A percentile compares a stretch with the other conserved stretches of the same genome.
These are phyloP conservation scores for Aureobasidium zeae DNA, from an alignment of 2,329 filamentous ascomycete species.

Conservation along the genomic window DNA sequence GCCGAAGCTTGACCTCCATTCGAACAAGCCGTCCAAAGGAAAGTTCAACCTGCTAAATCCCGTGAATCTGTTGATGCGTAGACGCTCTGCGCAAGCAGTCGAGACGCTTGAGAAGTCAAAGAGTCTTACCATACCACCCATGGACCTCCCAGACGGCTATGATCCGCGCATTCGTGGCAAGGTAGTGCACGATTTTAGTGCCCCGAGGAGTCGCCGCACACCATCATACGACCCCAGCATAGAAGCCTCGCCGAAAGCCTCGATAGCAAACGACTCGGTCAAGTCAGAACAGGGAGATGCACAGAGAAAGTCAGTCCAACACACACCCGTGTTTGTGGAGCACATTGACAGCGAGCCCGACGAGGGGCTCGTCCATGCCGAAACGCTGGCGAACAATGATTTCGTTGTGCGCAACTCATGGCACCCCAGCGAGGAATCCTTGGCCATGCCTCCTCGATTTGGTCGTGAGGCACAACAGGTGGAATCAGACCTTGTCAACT, in stretches of 20 bases:
- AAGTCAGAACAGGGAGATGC: slow-evolving; percentile 2
- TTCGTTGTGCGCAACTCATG: slow-evolving; percentile 39
- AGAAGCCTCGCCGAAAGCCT: slow-evolving; percentile 3
- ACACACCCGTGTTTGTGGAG: slow-evolving; percentile 53
- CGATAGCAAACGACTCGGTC: slow-evolving; percentile 6
- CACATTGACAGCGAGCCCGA: slow-evolving; percentile 48
- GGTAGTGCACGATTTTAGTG: slow-evolving; percentile 56
- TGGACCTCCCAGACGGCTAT: slow-evolving; percentile 46
- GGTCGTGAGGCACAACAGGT: slow-evolving; percentile 27
- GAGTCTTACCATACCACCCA: slow-evolving; percentile 39
- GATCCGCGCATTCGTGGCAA: slow-evolving; percentile 55
- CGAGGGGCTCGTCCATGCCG: slow-evolving; percentile 36
- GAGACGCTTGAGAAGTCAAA: slow-evolving; percentile 44
- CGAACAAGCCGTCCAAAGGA: slow-evolving; percentile 16
- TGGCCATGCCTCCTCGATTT: slow-evolving; percentile 28
- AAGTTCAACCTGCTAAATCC: slow-evolving; percentile 43
- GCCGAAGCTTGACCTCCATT: slow-evolving; percentile 14
- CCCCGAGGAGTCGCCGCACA: slow-evolving; percentile 42
- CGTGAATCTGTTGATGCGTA: slow-evolving; percentile 49
- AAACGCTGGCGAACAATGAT: slow-evolving; percentile 39
- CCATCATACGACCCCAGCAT: slow-evolving; percentile 18
- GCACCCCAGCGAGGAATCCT: slow-evolving; percentile 25
- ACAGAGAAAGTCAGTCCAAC: slow-evolving; percentile 26
- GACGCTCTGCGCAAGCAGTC: slow-evolving; percentile 41
- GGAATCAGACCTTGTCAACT: too few species aligned